A percentile compares a stretch with the other conserved stretches of the same genome.
These are phyloP conservation scores for Nectriaceae sp. DNA, from an alignment of 2,329 filamentous ascomycete genomes.

Conservation along the genomic window DNA sequence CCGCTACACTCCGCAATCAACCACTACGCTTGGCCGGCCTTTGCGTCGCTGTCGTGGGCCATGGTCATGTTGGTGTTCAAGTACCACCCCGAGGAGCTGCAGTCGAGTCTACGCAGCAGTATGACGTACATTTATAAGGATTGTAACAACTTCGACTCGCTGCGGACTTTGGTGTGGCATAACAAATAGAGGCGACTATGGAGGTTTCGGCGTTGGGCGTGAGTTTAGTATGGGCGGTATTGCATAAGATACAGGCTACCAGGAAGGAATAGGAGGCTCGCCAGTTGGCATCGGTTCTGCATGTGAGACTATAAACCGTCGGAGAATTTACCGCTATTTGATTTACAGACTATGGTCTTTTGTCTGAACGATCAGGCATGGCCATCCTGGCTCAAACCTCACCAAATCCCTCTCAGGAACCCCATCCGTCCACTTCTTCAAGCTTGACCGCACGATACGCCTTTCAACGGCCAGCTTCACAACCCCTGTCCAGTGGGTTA, in stretches of 20 bases:
- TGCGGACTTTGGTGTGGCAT: slow-evolving; percentile 83
- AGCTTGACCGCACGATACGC: background rate
- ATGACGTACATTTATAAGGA: slow-evolving; percentile 98
- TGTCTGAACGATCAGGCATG: background rate
- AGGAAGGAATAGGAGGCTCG: background rate
- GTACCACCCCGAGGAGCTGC: slow-evolving; percentile 87
- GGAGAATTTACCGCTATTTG: background rate
- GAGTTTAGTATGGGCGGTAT: background rate
- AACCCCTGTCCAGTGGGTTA: background rate
- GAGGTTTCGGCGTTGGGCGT: slow-evolving; percentile 2
- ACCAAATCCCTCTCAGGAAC: background rate
- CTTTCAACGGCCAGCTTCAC: background rate
- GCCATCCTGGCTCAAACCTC: background rate
- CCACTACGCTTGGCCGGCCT: slow-evolving; percentile 85
- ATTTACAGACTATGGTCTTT: background rate
- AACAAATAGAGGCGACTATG: slow-evolving; percentile 59
- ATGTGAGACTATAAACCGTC: background rate
- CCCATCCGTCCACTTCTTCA: background rate
- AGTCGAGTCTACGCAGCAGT: slow-evolving; percentile 87
- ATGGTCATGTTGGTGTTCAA: slow-evolving; percentile 94
- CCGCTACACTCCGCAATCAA: slow-evolving; percentile 52
- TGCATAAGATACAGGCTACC: background rate
- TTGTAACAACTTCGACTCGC: slow-evolving; percentile 84
- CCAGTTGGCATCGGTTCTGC: background rate
- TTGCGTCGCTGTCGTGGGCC: slow-evolving; percentile 89